Evolutionary conservation across 2,329 filamentous ascomycete genomes (phyloP).

Genomic region (Coniochaeta sp.): DNA sequence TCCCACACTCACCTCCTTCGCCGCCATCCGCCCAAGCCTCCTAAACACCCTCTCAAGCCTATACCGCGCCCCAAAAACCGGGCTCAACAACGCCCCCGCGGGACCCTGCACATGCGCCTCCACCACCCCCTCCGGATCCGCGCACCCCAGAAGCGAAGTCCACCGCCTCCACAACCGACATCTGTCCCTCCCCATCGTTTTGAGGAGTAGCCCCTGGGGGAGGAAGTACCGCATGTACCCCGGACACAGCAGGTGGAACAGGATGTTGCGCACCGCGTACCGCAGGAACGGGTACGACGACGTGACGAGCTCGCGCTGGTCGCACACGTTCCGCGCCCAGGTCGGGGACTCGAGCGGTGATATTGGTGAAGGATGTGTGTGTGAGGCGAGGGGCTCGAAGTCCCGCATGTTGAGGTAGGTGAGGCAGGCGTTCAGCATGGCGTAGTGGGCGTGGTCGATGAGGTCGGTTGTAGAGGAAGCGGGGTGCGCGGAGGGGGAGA

Average conservation of each 20-base stretch:
- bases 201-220: slow-evolving; percentile 20
- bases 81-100: slow-evolving; percentile 16
- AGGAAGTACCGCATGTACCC: slow-evolving; percentile 22
- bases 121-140: slow-evolving; percentile 15
- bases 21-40: slow-evolving; percentile 14
- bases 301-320: slow-evolving; percentile 20
- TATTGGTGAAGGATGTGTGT: background rate
- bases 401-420: slow-evolving; percentile 25
- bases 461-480: slow-evolving; percentile 12
- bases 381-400: slow-evolving; percentile 17
- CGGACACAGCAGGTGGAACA: slow-evolving; percentile 24
- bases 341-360: slow-evolving; percentile 6
- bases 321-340: slow-evolving; percentile 11
- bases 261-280: slow-evolving; percentile 23
- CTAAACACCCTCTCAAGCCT: slow-evolving; percentile 23
- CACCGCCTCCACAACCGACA: slow-evolving; percentile 26
- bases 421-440: slow-evolving; percentile 22
- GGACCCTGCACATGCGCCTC: slow-evolving; percentile 9
- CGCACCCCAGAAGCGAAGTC: slow-evolving; percentile 20
- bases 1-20: slow-evolving; percentile 3
- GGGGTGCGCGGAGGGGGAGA: slow-evolving; percentile 11
- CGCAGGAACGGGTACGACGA: slow-evolving; percentile 24
- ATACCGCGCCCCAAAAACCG: slow-evolving; percentile 21
- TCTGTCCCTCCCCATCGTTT: slow-evolving; percentile 14
- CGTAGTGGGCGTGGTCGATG: slow-evolving; percentile 21